Evolutionary conservation across 2,329 filamentous ascomycete species (phyloP), one percentile per base, ranked within the genome.

Genomic region (Alternaria sp.): DNA sequence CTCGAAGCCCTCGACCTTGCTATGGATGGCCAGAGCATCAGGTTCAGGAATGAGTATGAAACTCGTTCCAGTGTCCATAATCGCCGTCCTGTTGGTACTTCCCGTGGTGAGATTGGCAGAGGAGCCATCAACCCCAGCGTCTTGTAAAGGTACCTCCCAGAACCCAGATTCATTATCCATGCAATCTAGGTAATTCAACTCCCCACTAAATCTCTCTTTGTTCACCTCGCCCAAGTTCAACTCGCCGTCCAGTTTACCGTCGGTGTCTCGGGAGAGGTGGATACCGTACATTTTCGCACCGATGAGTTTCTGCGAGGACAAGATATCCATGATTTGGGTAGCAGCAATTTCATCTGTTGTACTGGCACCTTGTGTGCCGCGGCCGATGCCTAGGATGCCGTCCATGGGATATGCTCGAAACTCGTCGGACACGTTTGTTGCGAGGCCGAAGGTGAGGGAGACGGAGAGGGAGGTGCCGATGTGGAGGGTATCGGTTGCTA

Each of bases 41-140:
- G 81, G 80, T 1, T 83, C 78, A 1, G 92, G 91, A 6, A 91
- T 87, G 64, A 96, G 88, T 28, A 93, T 86, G 75, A 90, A 95
- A 0, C 89, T 91, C 0, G 93, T 95, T 51, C 93, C 93, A 0
- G 91, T 93, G 77, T 96, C 93, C 67, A 96, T 89, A 74, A 93
- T 92, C 32, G 89, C 91, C 1, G 83, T 82, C 49, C 85, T 87
- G 5, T 49, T 36, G 1, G 22, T 2, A 16, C 20, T 42, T 7
- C 36, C 77, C 79, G 7, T 22, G 1, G 70, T 75, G 9, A 89
- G 81, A 8, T 64, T 67, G 7, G 66, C 22, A 0, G 85, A 80
- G 43, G 85, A 83, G 47, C 86, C 89, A 59, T 89, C 84, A 46
- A 90, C 86, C 3, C 85, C 82, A 51, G 89, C 84, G 67, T 90